Base-by-base conservation (phyloP, 1,284 basidiomycete species). In the Fomes fomentarius region DNA sequence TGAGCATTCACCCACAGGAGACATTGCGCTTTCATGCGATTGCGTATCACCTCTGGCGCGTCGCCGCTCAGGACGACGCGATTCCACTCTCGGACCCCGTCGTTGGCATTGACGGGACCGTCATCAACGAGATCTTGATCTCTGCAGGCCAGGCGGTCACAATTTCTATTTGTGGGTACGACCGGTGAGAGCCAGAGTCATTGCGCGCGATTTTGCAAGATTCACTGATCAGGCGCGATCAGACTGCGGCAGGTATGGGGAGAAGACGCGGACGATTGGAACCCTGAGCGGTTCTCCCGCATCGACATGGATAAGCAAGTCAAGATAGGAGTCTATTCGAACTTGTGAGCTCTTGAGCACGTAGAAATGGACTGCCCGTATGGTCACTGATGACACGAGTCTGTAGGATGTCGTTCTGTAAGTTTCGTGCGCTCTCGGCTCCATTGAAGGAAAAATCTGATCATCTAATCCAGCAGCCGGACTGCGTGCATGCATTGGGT, bases 291-390 rank as follows among this genome's bases (percentile, higher is more conserved):
- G 25, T 49, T 49, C 33, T 34, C 31, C 33, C 41, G 34, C 21
- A 15, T 52, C 22, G 47, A 53, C 10, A 5, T 19, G 4, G 38
- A 33, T 17, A 57, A 57, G 50, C 73, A 74, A 8, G 72, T 74
- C 15, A 72, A 69, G 2, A 58, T 81, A 3, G 80, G 80, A 4
- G 77, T 81, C 3, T 79, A 79, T 60, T 74, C 75, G 2, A 81
- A 81, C 64, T 52, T 81, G 78, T 81, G 58, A 79, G 37, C 81
- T 4, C 11, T 5, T 11, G 17, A 2, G 26, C 11, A 5, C 9
- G 24, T 4, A 1, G 7, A 7, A 10, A 21, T 2, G 15, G 19
- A 7, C 14, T 7, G 17, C 9, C n/a, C 7, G 14, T 41, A 1
- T 43, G 7, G 15, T 22, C 17, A 12, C 41, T n/a, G 2, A n/a